A percentile compares a stretch with the other conserved stretches of the same genome.
phyloP scores from a whole-genome alignment of 73 alveolate genomes.

The Tetrahymena elliotti region DNA sequence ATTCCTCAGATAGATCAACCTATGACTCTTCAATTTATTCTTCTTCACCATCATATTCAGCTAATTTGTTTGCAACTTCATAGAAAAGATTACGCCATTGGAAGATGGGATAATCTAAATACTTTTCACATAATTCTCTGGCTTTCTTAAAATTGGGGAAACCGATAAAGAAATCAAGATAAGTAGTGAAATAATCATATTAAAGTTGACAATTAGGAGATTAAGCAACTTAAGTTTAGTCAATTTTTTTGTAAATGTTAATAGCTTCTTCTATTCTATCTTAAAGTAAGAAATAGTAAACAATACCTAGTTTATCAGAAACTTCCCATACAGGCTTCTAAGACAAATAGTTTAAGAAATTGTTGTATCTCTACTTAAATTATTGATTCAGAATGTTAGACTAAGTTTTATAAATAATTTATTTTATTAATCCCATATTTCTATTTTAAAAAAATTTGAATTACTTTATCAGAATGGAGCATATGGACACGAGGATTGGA shows the following conservation, averaged over 20 bases:
- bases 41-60: constrained; percentile 67
- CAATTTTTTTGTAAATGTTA: background rate
- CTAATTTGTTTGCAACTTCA: constrained; percentile 60
- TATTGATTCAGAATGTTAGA: constrained; percentile 2
- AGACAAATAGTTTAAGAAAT: constrained; percentile 9
- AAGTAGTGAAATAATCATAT: constrained; percentile 63
- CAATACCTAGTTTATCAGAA: constrained; percentile 27
- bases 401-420: background rate
- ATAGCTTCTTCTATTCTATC: constrained; percentile 46
- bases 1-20: constrained; percentile 43
- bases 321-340: constrained; percentile 6
- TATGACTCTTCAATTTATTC: constrained; percentile 20
- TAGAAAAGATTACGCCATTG: constrained; percentile 73
- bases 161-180: constrained; percentile 60
- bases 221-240: background rate
- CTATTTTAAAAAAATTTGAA: background rate
- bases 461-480: constrained; percentile 52
- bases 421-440: too few species aligned
- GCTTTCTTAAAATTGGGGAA: constrained; percentile 62
- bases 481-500: constrained; percentile 85
- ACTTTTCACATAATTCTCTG: constrained; percentile 57
- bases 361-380: constrained; percentile 20
- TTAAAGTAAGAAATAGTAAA: constrained; percentile 30
- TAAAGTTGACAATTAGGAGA: constrained; percentile 25
- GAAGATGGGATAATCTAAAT: constrained; percentile 69